phyloP scores from a whole-genome alignment of 2,329 filamentous ascomycete genomes.

The Sclerotinia glacialis region DNA sequence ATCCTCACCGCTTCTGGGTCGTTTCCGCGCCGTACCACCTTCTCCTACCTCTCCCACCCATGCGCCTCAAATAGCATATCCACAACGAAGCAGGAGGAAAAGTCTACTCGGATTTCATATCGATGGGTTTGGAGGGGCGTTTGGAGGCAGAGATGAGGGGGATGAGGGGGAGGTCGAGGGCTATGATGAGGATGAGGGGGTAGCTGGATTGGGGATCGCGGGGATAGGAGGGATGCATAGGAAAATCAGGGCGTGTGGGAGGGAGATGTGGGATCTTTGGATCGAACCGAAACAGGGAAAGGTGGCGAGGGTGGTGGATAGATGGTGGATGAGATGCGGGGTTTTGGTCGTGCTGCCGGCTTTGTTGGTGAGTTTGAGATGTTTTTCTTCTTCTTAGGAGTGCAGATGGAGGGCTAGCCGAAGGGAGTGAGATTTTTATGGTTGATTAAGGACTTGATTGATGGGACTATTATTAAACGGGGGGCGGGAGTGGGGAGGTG shows the following conservation, averaged over 20 bases:
- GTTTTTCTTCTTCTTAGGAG: neutral
- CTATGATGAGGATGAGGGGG: conserved; percentile 26
- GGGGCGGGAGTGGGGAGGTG: neutral
- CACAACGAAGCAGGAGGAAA: conserved; percentile 28
- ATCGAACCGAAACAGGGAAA: conserved; percentile 58
- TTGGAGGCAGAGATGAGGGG: conserved; percentile 40
- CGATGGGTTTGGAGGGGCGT: conserved; percentile 38
- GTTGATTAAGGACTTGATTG: too few relatives aligned
- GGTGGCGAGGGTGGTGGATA: conserved; percentile 57
- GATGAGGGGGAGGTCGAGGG: conserved; percentile 40
- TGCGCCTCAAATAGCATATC: too few relatives aligned
- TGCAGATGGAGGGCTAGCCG: neutral
- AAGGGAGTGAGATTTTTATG: neutral
- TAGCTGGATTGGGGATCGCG: neutral
- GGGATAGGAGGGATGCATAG: conserved; percentile 32
- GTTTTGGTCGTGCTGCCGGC: conserved; percentile 61
- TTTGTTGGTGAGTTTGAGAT: conserved; percentile 48
- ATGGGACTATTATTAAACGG: too few relatives aligned
- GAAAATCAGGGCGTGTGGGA: conserved; percentile 31
- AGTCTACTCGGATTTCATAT: conserved; percentile 51
- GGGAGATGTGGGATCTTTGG: conserved; percentile 52
- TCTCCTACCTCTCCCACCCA: conserved; percentile 36
- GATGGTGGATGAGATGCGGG: conserved; percentile 63
- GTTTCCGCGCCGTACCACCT: conserved; percentile 60
- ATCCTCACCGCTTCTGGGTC: conserved; percentile 59